Evolutionary conservation across 305 asterid genomes (phyloP).

Genomic region (Fraxinus paxiana): DNA sequence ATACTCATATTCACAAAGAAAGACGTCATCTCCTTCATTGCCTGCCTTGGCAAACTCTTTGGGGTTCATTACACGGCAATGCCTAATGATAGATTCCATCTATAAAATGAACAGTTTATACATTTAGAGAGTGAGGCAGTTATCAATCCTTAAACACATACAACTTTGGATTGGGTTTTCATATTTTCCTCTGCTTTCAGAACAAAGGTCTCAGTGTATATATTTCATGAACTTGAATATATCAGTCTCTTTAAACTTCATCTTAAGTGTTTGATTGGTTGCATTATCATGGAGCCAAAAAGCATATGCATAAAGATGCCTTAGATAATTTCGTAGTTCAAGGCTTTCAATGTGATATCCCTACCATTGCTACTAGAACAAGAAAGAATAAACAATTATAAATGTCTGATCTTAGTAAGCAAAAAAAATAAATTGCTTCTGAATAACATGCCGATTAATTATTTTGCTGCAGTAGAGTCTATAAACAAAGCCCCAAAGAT

Average conservation of each 20-base stretch:
- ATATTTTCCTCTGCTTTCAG: not conserved
- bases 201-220: not conserved
- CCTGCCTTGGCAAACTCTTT: conserved; percentile 59
- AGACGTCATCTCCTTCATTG: conserved; percentile 89
- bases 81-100: conserved; percentile 87
- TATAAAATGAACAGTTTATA: conserved; percentile 29
- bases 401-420: not conserved
- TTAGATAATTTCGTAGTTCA: not conserved
- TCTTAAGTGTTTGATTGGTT: not conserved
- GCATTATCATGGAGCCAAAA: not conserved
- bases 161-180: not conserved
- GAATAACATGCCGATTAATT: not conserved
- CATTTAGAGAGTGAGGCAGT: conserved; percentile 11
- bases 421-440: not conserved
- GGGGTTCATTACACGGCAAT: conserved; percentile 73
- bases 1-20: conserved; percentile 87
- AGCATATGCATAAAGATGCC: not conserved
- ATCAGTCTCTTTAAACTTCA: not conserved
- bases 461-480: not conserved
- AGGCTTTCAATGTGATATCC: not conserved
- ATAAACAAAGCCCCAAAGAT: not conserved
- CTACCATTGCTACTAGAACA: not conserved
- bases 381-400: not conserved
- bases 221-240: not conserved
- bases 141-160: conserved; percentile 9